Evolutionary conservation across 2,329 filamentous ascomycete species (phyloP).

Genomic region (Trichophyton benhamiae): DNA sequence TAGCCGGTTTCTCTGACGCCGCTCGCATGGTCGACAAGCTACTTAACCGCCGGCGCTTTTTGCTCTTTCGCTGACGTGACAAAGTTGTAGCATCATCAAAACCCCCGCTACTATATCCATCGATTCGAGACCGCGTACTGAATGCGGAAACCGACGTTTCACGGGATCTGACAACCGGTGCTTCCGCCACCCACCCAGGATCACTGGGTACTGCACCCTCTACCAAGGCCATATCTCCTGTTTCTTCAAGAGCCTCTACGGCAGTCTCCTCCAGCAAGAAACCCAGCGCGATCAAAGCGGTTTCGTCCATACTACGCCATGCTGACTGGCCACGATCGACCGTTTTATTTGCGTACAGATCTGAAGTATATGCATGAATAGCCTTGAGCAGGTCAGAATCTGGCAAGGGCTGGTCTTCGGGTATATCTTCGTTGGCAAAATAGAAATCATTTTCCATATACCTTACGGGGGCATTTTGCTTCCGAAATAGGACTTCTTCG

Average conservation of each 20-base stretch:
- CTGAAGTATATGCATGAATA: conserved; percentile 45
- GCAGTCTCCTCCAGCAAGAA: conserved; percentile 49
- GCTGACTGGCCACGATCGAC: conserved; percentile 26
- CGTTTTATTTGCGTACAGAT: conserved; percentile 38
- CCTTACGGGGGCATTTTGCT: conserved; percentile 37
- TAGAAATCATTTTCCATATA: conserved; percentile 46
- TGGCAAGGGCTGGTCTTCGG: conserved; percentile 34
- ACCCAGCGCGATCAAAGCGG: conserved; percentile 48
- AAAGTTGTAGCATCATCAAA: neutral
- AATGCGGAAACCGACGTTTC: neutral
- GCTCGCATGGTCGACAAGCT: neutral
- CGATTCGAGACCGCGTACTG: neutral
- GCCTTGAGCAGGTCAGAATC: conserved; percentile 45
- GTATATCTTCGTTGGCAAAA: conserved; percentile 39
- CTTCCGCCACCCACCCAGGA: conserved; percentile 1
- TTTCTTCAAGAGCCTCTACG: conserved; percentile 41
- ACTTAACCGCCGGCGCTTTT: conserved; percentile 5
- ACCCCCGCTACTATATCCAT: neutral
- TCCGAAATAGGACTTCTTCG: conserved; percentile 48
- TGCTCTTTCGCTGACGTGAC: neutral
- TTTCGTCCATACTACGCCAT: conserved; percentile 48
- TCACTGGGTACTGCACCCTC: conserved; percentile 32
- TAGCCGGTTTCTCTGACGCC: neutral
- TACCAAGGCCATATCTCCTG: conserved; percentile 46
- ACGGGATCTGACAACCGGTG: neutral